phyloP scores from a whole-genome alignment of 352 stramenopile genomes.

The Phytopythium helicoides region DNA sequence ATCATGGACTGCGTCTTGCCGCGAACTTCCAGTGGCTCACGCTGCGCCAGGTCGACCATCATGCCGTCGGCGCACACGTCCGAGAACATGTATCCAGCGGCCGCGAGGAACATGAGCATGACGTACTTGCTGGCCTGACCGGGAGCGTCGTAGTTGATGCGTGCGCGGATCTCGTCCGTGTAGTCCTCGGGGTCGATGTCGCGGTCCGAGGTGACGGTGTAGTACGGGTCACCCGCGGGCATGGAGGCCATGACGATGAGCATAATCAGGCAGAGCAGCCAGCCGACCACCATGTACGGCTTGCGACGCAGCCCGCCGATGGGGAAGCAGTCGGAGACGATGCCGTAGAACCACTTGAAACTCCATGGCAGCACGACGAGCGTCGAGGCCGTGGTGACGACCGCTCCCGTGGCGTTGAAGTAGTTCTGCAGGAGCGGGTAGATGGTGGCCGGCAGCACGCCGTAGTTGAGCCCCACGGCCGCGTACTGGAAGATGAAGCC shows the following conservation, averaged over 20 bases:
- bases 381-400: constrained; percentile 31
- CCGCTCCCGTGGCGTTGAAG: constrained; percentile 38
- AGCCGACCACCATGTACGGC: constrained; percentile 56
- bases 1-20: constrained; percentile 30
- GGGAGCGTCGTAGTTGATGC: constrained; percentile 13
- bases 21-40: constrained; percentile 25
- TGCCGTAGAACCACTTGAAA: constrained; percentile 53
- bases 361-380: constrained; percentile 47
- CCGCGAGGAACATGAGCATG: constrained; percentile 37
- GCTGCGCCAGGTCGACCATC: constrained; percentile 30
- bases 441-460: constrained; percentile 30
- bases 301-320: constrained; percentile 40
- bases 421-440: constrained; percentile 48
- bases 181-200: constrained; percentile 25
- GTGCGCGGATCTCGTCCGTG: constrained; percentile 24
- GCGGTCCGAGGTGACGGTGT: constrained; percentile 18
- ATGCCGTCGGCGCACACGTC: constrained; percentile 37
- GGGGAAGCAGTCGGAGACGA: constrained; percentile 35
- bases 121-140: constrained; percentile 19
- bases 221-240: constrained; percentile 42
- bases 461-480: constrained; percentile 35
- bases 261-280: constrained; percentile 35
- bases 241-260: constrained; percentile 41
- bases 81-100: constrained; percentile 40
- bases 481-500: constrained; percentile 32